Conservation (phyloP, 2,329 filamentous ascomycete species). For the Xylaria sp. region DNA sequence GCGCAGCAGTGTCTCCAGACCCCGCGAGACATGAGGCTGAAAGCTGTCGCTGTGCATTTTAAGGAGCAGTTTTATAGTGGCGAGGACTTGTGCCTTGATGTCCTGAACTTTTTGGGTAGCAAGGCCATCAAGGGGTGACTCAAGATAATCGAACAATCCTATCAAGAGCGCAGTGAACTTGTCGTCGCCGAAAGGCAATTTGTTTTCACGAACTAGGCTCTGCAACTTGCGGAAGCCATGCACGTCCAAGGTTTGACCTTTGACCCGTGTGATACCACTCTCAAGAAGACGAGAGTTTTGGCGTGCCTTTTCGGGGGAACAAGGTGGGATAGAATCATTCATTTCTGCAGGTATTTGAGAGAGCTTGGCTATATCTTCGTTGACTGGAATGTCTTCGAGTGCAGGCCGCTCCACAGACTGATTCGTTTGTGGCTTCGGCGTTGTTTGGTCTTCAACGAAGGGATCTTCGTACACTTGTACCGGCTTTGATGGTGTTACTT, state of each 20-base stretch:
- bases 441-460: conserved; percentile 61
- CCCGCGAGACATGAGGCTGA: conserved; percentile 73
- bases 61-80: conserved; percentile 78
- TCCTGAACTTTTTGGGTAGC: conserved; percentile 75
- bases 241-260: conserved; percentile 77
- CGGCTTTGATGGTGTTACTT: conserved; percentile 51
- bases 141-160: conserved; percentile 77
- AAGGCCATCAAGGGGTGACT: conserved; percentile 67
- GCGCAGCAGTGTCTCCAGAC: conserved; percentile 73
- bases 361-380: conserved; percentile 62
- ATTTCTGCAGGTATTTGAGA: conserved; percentile 40
- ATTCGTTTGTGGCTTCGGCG: conserved; percentile 59
- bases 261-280: conserved; percentile 79
- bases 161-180: conserved; percentile 75
- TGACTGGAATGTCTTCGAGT: conserved; percentile 69
- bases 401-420: conserved; percentile 56
- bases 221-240: conserved; percentile 84
- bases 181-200: conserved; percentile 71
- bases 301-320: conserved; percentile 63
- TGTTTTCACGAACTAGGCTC: conserved; percentile 75
- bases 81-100: conserved; percentile 78
- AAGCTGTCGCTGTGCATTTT: conserved; percentile 74
- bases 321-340: conserved; percentile 41
- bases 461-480: conserved; percentile 73
- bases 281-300: conserved; percentile 73